Evolutionary conservation across 2,329 filamentous ascomycete genomes (phyloP).

Genomic region (Phyllosticta citriasiana): DNA sequence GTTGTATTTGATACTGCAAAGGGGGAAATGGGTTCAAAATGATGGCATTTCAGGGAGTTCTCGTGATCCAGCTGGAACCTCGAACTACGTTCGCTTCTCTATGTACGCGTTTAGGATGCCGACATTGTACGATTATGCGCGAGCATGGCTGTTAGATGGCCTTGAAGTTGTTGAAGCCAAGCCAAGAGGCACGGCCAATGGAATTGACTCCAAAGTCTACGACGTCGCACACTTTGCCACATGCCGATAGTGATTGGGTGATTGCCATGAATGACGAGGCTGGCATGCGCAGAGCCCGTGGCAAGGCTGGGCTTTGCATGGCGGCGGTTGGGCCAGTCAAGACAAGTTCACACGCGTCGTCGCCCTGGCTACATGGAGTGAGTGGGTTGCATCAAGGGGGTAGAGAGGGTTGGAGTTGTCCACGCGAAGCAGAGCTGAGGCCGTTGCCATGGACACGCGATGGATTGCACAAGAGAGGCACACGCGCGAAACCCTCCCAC

Average conservation of each 20-base stretch:
- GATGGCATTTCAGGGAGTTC: constrained; percentile 8
- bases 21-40: constrained; percentile 2
- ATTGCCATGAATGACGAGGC: background rate
- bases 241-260: background rate
- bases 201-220: background rate
- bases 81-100: constrained; percentile 5
- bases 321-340: background rate
- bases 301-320: background rate
- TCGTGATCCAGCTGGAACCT: constrained; percentile 1
- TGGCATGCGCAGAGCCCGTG: background rate
- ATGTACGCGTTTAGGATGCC: background rate
- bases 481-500: constrained; percentile 6
- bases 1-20: constrained; percentile 1
- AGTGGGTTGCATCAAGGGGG: background rate
- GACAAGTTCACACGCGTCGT: background rate
- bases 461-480: background rate
- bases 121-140: background rate
- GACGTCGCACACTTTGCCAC: background rate
- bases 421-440: background rate
- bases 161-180: constrained; percentile 6
- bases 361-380: background rate
- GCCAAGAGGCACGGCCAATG: constrained; percentile 1
- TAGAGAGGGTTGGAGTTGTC: background rate
- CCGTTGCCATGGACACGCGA: background rate
- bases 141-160: background rate